These are phyloP conservation scores for Colletotrichum ledebouriae DNA, from an alignment of 2,329 filamentous ascomycete species.

Conservation along the genomic window DNA sequence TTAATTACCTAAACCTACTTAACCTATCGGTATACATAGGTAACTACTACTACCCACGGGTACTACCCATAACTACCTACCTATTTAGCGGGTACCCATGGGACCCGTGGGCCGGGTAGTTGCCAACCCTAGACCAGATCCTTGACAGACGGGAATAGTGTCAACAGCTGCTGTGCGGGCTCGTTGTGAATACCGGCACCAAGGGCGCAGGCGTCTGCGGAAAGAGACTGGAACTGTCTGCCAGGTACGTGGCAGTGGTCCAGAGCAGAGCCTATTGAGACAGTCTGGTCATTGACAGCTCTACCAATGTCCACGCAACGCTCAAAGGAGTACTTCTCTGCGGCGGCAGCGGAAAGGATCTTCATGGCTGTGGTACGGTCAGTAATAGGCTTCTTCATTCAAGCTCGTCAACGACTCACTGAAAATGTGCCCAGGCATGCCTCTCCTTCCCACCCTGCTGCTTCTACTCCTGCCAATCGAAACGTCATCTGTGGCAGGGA, in stretches of 20 bases:
- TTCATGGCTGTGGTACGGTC: conserved; percentile 71
- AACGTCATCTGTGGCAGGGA: conserved; percentile 80
- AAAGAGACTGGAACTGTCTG: conserved; percentile 63
- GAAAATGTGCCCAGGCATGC: conserved; percentile 74
- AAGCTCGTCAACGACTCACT: conserved; percentile 55
- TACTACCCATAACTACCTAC: too few species aligned
- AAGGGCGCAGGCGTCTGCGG: conserved; percentile 54
- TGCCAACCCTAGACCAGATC: too few species aligned
- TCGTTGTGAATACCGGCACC: conserved; percentile 71
- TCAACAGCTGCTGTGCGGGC: conserved; percentile 47
- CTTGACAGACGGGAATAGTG: conserved; percentile 56
- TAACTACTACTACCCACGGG: too few species aligned
- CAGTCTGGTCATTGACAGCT: conserved; percentile 69
- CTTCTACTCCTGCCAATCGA: conserved; percentile 75
- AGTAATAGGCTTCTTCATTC: not conserved
- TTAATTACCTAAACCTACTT: too few species aligned
- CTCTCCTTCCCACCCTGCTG: conserved; percentile 79
- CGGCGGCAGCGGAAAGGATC: conserved; percentile 76
- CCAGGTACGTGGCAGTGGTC: conserved; percentile 81
- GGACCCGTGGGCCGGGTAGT: too few species aligned
- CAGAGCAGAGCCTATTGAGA: conserved; percentile 77
- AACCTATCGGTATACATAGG: too few species aligned
- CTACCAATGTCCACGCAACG: conserved; percentile 69
- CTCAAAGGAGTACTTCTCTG: conserved; percentile 66
- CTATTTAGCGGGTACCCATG: too few species aligned